Evolutionary conservation across 1,284 basidiomycete species (phyloP), one percentile per base, ranked within the genome.

Genomic region (Trichosporon coremiiforme): DNA sequence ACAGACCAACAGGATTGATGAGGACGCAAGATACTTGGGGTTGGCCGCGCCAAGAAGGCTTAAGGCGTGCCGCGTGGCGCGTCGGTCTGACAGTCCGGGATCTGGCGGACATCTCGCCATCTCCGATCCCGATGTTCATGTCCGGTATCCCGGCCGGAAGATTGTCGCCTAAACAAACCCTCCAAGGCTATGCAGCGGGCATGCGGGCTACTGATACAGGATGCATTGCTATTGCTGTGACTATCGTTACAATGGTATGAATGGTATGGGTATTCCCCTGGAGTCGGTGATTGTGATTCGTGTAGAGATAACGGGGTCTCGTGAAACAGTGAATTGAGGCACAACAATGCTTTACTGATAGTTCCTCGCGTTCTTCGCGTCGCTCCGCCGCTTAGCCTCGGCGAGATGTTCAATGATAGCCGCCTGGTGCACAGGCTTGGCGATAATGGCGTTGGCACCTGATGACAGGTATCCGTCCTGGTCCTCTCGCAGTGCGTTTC

Each of bases 401-500:
- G 75, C 73, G 57, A 83, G 77, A 73, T 76, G 75, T 33, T 75
- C 75, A 45, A 79, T 67, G 17, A 83, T 74, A 4, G 75, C 69
- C 64, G 76, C 77, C 66, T 82, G 80, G 60, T 83, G 79, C 20
- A 84, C 80, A 12, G 82, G 80, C 68, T 82, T 82, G 13, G 80
- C 71, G 15, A 81, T 71, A 36, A 82, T 78, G 31, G 70, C 74
- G 47, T 93, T 89, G 60, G 88, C 91, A 6, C 92, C 91, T 4
- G 91, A 91, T 0, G 87, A 87, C 7, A 90, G 83, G 79, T 93
- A 94, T 79, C 91, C 90, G 67, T 89, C 87, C 72, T 82, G 82
- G 77, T 91, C 90, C 41, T 86, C 85, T 50, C 89, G 81, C 17
- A 90, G 82, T 17, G 90, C 89, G 74, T 91, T 91, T 6, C 90